A percentile compares a stretch with the other conserved stretches of the same genome.
These are phyloP conservation scores for Colletotrichum echinochloae DNA, from an alignment of 2,329 filamentous ascomycete species.

Conservation along the genomic window DNA sequence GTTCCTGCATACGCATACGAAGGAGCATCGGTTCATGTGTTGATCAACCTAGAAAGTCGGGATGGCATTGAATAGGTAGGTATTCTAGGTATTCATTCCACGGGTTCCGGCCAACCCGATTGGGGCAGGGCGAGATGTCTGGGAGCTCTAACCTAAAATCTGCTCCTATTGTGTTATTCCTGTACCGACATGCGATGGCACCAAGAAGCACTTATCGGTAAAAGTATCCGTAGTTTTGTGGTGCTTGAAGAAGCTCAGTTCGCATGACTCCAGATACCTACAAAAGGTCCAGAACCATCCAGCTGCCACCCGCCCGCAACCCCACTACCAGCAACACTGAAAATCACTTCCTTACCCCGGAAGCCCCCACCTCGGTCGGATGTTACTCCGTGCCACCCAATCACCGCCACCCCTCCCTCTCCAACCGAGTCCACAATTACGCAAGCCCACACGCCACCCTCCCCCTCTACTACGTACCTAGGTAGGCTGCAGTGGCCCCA, in stretches of 20 bases:
- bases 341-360: background rate
- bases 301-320: background rate
- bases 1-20: conserved; percentile 34
- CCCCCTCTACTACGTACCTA: no score
- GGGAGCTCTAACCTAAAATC: background rate
- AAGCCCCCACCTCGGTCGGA: conserved; percentile 14
- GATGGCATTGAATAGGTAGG: background rate
- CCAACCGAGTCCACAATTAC: conserved; percentile 18
- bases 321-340: background rate
- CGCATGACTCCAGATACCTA: background rate
- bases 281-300: background rate
- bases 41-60: background rate
- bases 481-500: background rate
- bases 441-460: conserved; percentile 27
- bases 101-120: background rate
- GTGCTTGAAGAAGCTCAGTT: background rate
- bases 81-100: no score
- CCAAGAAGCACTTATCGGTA: background rate
- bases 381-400: conserved; percentile 18
- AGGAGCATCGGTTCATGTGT: background rate
- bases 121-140: background rate
- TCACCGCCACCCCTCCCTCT: background rate
- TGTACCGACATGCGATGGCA: background rate
- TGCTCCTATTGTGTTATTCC: background rate
- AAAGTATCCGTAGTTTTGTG: no score